Base-by-base conservation (phyloP, 192 early-diverging fungal genomes). In the Coemansia furcata region DNA sequence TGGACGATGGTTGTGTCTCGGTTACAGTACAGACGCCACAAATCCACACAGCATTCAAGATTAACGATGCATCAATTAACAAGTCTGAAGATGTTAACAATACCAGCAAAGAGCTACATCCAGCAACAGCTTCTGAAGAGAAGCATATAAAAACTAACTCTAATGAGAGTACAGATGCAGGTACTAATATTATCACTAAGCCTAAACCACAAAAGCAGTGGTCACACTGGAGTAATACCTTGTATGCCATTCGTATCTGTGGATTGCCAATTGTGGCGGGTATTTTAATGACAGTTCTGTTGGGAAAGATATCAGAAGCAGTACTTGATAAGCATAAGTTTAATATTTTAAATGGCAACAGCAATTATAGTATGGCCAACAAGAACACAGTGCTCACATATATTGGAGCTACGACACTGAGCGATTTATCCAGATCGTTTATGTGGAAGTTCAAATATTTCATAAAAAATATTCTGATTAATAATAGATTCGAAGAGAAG, bases 11-110 rank as follows among this genome's bases (percentile, higher is more conserved):
- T 26, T 26, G 23, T 26, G 23, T 1, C 23, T 26, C 23, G 23
- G 23, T 26, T 26, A 26, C 23, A 26, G 23, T 26, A 26, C 23
- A 26, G 23, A 26, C 23, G 23, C 23, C 23, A 26, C 23, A 26
- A 26, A 1, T 26, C 23, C 1, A 26, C 54, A 17, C 82, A 14
- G 19, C 19, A 47, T 47, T 47, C 15, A 47, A 47, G 19, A 5
- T 17, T 17, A 21, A 47, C 7, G 37, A 78, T 42, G 77, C 76
- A 54, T 60, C 71, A 58, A 76, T 68, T 15, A 77, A 71, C 29
- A 46, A 60, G 21, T 26, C 23, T 1, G 23, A 26, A 26, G 0
- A 26, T 26, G 23, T 26, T 26, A 1, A 26, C 23, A 26, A 26
- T 26, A 1, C 23, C 23, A 26, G 23, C 7, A 35, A 4, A 35